phyloP scores from a whole-genome alignment of 352 stramenopile genomes.

The Globisporangium rhizosaccharum region DNA sequence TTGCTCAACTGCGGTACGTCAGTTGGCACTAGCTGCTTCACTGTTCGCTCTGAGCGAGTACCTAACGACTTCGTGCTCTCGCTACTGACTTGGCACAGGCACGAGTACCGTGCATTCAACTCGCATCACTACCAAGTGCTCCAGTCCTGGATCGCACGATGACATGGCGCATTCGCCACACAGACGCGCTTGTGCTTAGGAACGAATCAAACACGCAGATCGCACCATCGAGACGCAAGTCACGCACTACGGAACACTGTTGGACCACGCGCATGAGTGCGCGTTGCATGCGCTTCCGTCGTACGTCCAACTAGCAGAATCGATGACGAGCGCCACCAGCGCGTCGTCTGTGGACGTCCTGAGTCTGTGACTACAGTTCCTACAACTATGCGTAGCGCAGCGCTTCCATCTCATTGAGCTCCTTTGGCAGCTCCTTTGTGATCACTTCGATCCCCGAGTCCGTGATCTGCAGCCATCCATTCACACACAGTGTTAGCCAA shows the following conservation, averaged over 20 bases:
- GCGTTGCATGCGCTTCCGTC: too few species aligned
- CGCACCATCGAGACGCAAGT: too few species aligned
- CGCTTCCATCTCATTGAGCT: slow-evolving; percentile 59
- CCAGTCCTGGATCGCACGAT: slow-evolving; percentile 25
- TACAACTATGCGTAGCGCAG: slow-evolving; percentile 24
- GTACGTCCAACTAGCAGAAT: background rate
- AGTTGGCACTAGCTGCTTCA: background rate
- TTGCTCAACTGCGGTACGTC: slow-evolving; percentile 9
- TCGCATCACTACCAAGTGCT: slow-evolving; percentile 38
- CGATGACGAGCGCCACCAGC: background rate
- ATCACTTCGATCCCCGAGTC: slow-evolving; percentile 71
- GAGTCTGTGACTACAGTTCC: too few species aligned
- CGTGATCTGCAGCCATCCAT: slow-evolving; percentile 40
- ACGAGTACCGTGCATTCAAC: slow-evolving; percentile 48
- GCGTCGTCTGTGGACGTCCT: background rate
- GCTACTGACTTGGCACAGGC: slow-evolving; percentile 12
- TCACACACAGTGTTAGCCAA: slow-evolving; percentile 3
- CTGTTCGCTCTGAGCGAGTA: too few species aligned
- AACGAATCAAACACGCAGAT: background rate
- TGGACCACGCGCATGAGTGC: background rate
- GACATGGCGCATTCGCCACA: background rate
- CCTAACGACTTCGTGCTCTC: background rate
- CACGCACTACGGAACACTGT: background rate
- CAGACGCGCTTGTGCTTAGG: background rate
- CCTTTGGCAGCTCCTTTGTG: slow-evolving; percentile 62